phyloP scores from a whole-genome alignment of 2,329 filamentous ascomycete genomes.

The Colletotrichum sp. region DNA sequence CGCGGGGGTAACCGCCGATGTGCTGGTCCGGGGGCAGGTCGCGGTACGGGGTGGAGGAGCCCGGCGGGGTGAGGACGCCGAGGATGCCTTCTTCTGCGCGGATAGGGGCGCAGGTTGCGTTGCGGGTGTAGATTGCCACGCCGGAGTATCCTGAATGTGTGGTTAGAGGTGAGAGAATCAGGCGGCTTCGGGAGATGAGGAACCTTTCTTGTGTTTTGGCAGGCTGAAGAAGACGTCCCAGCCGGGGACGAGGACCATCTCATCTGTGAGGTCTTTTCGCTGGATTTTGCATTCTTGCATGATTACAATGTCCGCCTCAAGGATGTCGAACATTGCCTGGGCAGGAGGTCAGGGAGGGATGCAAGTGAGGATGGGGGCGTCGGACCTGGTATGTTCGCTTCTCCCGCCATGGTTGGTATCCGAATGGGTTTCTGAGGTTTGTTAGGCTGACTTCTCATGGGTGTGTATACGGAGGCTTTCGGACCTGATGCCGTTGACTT shows the following conservation, averaged over 20 bases:
- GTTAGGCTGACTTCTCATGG: background rate
- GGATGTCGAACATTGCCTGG: slow-evolving; percentile 89
- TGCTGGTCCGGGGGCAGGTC: slow-evolving; percentile 75
- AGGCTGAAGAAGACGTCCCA: slow-evolving; percentile 98
- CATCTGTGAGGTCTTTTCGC: slow-evolving; percentile 86
- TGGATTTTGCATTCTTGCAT: slow-evolving; percentile 98
- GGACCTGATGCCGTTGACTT: slow-evolving; percentile 84
- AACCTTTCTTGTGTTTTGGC: slow-evolving; percentile 91
- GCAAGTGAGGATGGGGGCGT: background rate
- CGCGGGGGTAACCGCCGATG: slow-evolving; percentile 87
- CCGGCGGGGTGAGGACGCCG: slow-evolving; percentile 77
- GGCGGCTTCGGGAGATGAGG: background rate
- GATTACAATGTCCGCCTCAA: slow-evolving; percentile 91
- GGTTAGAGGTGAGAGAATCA: background rate
- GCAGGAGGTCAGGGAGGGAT: slow-evolving; percentile 2
- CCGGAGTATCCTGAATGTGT: slow-evolving; percentile 80
- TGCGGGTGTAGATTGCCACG: slow-evolving; percentile 94
- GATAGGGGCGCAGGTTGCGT: slow-evolving; percentile 82
- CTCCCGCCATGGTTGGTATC: slow-evolving; percentile 83
- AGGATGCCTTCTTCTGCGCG: slow-evolving; percentile 94
- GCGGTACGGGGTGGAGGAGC: slow-evolving; percentile 72
- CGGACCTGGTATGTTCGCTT: slow-evolving; percentile 71
- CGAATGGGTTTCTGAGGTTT: slow-evolving; percentile 73
- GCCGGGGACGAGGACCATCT: slow-evolving; percentile 92
- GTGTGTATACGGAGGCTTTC: slow-evolving; percentile 9